A percentile compares a stretch with the other conserved stretches of the same genome.
Evolutionary conservation across 2,329 filamentous ascomycete genomes (phyloP).

Genomic region (Aspergillus sp.): DNA sequence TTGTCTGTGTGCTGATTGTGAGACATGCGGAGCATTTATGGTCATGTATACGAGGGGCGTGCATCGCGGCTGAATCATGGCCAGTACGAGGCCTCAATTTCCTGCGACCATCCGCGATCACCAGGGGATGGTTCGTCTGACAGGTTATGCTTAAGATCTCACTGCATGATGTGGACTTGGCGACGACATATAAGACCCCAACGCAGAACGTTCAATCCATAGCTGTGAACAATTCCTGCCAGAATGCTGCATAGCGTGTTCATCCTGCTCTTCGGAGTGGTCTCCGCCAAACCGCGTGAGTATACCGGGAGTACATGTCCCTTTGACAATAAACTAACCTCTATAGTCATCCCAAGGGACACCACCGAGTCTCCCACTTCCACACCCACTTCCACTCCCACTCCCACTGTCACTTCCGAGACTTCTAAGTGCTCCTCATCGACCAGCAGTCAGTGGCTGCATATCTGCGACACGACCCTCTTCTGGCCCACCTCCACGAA

Average conservation of each 20-base stretch:
- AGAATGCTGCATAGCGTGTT: not conserved
- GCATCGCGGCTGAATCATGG: not conserved
- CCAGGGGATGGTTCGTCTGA: not conserved
- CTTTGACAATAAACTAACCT: not conserved
- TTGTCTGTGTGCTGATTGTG: too few relatives aligned
- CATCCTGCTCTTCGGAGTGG: not conserved
- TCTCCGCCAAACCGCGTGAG: not conserved
- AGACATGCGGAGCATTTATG: not conserved
- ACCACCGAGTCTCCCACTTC: not conserved
- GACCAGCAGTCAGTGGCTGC: conserved; percentile 31
- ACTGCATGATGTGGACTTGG: not conserved
- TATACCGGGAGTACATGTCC: too few relatives aligned
- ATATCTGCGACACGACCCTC: conserved; percentile 15
- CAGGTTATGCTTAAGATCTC: not conserved
- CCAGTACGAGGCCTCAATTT: not conserved
- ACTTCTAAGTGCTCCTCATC: not conserved
- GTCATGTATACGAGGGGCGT: not conserved
- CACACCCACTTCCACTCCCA: not conserved
- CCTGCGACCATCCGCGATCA: not conserved
- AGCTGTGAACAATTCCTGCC: not conserved
- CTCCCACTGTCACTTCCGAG: not conserved
- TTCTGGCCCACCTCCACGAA: conserved; percentile 25
- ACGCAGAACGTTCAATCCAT: not conserved
- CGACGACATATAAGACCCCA: not conserved
- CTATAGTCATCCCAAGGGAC: not conserved